Conservation (phyloP, 1,284 basidiomycete genomes). For the Sanghuangporus weigelae region DNA sequence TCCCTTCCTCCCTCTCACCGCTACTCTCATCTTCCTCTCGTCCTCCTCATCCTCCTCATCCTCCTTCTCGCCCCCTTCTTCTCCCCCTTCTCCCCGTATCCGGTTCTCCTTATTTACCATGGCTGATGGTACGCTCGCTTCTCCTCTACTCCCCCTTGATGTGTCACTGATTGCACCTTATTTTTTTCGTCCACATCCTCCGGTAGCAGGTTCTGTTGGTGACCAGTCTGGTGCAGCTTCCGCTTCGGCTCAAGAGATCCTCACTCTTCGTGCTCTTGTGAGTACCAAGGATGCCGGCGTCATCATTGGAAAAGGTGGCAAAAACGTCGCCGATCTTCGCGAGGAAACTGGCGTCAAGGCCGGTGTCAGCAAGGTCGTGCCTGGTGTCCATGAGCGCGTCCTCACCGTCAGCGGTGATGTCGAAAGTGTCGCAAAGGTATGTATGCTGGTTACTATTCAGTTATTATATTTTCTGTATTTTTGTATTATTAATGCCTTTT, state of each 20-base stretch:
- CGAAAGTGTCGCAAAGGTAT: constrained; percentile 85
- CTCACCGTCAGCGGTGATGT: constrained; percentile 90
- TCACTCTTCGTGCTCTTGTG: constrained; percentile 90
- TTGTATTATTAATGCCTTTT: constrained; percentile 11
- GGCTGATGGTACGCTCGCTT: constrained; percentile 11
- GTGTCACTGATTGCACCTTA: neutral
- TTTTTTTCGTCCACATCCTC: neutral
- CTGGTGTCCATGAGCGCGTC: constrained; percentile 95
- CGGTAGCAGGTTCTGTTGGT: constrained; percentile 8
- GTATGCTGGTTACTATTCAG: constrained; percentile 20
- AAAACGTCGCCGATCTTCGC: constrained; percentile 95
- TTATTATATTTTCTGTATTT: constrained; percentile 1
- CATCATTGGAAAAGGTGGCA: constrained; percentile 94
- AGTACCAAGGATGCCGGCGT: constrained; percentile 96
- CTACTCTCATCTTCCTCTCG: constrained; percentile 22
- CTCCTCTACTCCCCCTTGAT: neutral
- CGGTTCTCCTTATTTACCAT: constrained; percentile 3
- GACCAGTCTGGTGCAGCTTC: constrained; percentile 59
- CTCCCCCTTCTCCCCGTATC: constrained; percentile 27
- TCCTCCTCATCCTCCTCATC: constrained; percentile 28
- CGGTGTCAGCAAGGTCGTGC: constrained; percentile 97
- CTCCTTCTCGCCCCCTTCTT: constrained; percentile 28
- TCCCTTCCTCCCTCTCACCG: neutral
- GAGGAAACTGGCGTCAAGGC: constrained; percentile 96
- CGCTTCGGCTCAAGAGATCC: constrained; percentile 53